Conservation (phyloP, 1,284 basidiomycete genomes). For the Puccinia hordei region DNA sequence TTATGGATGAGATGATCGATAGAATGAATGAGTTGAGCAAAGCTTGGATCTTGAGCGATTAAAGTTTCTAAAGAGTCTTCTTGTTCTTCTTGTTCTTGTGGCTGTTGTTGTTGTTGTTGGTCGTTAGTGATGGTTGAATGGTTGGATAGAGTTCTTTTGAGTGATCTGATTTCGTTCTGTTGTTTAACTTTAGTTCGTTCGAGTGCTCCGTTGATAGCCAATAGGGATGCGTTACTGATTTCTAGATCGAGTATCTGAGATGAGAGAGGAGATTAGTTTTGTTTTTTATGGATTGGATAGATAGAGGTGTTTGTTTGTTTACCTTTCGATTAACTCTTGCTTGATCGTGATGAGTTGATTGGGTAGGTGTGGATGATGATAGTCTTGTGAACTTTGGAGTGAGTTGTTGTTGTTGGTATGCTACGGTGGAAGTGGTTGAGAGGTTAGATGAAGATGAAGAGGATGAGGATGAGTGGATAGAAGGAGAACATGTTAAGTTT, state of each 20-base stretch:
- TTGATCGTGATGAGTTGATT: background rate
- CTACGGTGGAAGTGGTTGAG: too few species aligned
- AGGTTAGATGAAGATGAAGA: background rate
- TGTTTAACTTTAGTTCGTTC: conserved; percentile 61
- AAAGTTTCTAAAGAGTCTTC: conserved; percentile 54
- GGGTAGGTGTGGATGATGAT: background rate
- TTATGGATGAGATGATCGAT: conserved; percentile 53
- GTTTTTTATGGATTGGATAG: too few species aligned
- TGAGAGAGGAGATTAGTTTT: background rate
- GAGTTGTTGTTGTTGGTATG: background rate
- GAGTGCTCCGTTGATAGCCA: conserved; percentile 61
- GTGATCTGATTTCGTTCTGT: conserved; percentile 59
- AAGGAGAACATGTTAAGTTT: background rate
- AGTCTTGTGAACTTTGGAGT: too few species aligned
- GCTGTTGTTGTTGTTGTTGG: too few species aligned
- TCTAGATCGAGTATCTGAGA: conserved; percentile 61
- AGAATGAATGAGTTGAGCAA: conserved; percentile 52
- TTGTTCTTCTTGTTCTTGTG: conserved; percentile 48
- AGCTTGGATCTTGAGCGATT: conserved; percentile 53
- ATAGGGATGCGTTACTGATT: conserved; percentile 61
- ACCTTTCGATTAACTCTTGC: conserved; percentile 34
- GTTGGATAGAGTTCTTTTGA: background rate
- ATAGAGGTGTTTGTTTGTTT: background rate
- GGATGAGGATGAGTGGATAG: background rate
- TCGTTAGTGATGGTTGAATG: background rate